Base-by-base conservation (phyloP, 2,329 filamentous ascomycete genomes). In the Hysterium pulicare region DNA sequence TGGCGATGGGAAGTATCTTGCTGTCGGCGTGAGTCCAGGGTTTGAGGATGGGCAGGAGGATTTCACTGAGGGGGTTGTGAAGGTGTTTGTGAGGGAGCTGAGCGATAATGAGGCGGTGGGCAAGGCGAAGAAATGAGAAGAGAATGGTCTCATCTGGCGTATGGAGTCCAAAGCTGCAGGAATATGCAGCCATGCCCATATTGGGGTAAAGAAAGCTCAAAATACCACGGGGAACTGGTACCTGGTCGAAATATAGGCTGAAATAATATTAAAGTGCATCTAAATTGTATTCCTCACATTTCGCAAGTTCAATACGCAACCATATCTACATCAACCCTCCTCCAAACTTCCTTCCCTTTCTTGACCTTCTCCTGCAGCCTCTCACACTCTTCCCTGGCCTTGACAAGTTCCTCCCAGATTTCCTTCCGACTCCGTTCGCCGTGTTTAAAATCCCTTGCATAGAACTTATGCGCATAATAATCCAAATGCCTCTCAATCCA, bases 31-130 rank as follows among this genome's bases (percentile, higher is more conserved):
- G 7, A 93, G 88, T 55, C 89, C 89, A 0, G 88, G 89, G 1
- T 95, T 95, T 57, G 90, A 95, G 71, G 81, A 94, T 50, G 89
- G 87, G 3, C 84, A 87, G 68, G 87, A 94, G 53, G 84, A 93
- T 51, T 85, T 88, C 45, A 81, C 82, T 1, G 88, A 88, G 5
- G 77, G 82, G 40, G 81, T 65, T 21, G 72, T 91, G 4, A 85
- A 84, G 55, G 78, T 98, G 22, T 82, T 87, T 60, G 79, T 98
- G 21, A 77, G 91, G 46, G 89, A 95, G 69, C 73, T 98, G 40
- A 82, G 84, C 5, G 90, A 95, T 58, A 86, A 81, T 7, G 93
- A 98, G 70, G 90, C 90, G 4, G 90, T 90, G 70, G 85, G 84
- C 17, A 95, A 95, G 70, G 82, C 82, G 4, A 75, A 81, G 33